Evolutionary conservation across 805 yeast genomes (phyloP), one percentile per base, ranked within the genome.

Genomic region (Cyberlindnera euphorbiiphila): DNA sequence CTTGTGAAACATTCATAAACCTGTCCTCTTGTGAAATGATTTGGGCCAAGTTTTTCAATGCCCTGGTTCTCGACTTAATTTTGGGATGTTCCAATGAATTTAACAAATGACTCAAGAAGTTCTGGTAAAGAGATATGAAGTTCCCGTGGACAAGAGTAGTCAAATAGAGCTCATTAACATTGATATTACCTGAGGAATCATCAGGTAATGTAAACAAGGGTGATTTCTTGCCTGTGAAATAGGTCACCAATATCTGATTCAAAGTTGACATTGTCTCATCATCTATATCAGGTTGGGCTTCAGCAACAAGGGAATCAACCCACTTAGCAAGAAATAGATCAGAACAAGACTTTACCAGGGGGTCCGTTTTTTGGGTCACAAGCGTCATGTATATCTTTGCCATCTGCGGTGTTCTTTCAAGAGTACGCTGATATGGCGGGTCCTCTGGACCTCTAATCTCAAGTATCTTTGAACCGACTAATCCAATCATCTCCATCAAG

Each of bases 401-500:
- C 9, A 13, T 21, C 9, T 30, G 30, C 2, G 11, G 22, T 11
- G 20, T 6, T 5, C 23, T 33, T 9, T 8, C 25, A 20, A 28
- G 25, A 2, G 15, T 11, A 28, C 19, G 22, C 11, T 28, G 33
- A 3, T 6, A 3, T 3, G 25, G 32, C 1, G 25, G 29, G 9
- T 51, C 54, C 12, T 39, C 41, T 13, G 44, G 29, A 3, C 58
- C 49, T 37, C 56, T 67, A 12, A 73, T 36, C 5, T 59, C 56
- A 16, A 72, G 50, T 33, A 81, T 66, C 25, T 62, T 65, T 3
- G 72, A 66, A 0, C 85, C 88, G 18, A 81, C 71, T 11, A 61
- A 40, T 0, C 91, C 88, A n/a, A 77, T 58, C 45, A 77, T 49
- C 37, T 83, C 89, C 34, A 85, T 55, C 4, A 75, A 65, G 43